Evolutionary conservation across 2,329 filamentous ascomycete species (phyloP).

Genomic region (Fusarium cyanostomum): DNA sequence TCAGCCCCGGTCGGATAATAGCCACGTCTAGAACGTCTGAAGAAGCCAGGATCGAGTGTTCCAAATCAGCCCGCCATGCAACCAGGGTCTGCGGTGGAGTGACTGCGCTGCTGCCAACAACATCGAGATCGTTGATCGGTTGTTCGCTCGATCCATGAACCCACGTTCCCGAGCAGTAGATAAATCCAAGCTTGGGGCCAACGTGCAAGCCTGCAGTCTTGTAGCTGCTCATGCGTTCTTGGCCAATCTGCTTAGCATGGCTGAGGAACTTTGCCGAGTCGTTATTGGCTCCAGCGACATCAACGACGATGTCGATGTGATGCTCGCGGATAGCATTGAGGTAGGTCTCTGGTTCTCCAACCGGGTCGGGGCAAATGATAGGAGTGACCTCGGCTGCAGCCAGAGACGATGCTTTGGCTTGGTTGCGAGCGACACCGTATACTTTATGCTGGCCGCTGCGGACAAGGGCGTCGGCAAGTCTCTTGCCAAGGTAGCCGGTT

Average conservation of each 20-base stretch:
- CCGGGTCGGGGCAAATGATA: not conserved
- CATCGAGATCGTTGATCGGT: not conserved
- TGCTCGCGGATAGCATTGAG: not conserved
- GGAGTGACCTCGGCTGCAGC: not conserved
- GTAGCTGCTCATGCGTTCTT: not conserved
- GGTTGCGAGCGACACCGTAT: not conserved
- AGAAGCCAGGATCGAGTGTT: not conserved
- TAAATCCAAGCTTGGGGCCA: not conserved
- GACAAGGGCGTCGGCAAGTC: not conserved
- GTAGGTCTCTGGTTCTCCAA: not conserved
- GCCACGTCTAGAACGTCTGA: not conserved
- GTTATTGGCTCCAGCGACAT: not conserved
- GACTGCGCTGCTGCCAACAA: not conserved
- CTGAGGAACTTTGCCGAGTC: not conserved
- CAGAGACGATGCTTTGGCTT: not conserved
- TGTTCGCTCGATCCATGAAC: not conserved
- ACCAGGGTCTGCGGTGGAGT: not conserved
- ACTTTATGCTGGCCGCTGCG: not conserved
- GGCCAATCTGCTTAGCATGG: not conserved
- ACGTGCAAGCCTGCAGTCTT: not conserved
- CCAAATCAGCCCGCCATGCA: not conserved
- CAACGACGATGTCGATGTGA: not conserved
- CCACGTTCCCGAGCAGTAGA: not conserved
- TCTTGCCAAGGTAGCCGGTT: conserved; percentile 1
- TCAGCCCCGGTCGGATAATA: not conserved